A percentile compares a stretch with the other conserved stretches of the same genome.
phyloP scores from a whole-genome alignment of 202 grass and related monocot species.

The Panicum hallii region DNA sequence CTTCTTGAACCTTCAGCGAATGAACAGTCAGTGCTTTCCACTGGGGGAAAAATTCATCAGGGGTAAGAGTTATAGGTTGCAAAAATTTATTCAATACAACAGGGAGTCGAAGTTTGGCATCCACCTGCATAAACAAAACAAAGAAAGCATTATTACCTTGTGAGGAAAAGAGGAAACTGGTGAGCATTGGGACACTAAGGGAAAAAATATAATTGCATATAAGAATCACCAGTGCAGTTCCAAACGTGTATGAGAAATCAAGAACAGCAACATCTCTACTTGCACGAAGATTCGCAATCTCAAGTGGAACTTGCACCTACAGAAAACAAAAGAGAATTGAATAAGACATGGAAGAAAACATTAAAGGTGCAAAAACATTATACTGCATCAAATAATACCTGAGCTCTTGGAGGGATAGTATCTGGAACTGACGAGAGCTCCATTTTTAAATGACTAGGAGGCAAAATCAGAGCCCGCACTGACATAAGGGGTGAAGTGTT shows the following conservation, averaged over 20 bases:
- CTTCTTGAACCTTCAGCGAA: conserved; percentile 95
- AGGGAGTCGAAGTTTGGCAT: conserved; percentile 82
- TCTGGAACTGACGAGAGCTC: conserved; percentile 87
- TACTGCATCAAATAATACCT: conserved; percentile 59
- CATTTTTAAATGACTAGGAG: conserved; percentile 86
- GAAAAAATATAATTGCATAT: conserved; percentile 34
- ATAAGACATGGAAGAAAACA: conserved; percentile 11
- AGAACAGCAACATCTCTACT: conserved; percentile 98
- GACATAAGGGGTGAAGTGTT: conserved; percentile 78
- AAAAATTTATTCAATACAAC: conserved; percentile 92
- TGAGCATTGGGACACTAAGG: conserved; percentile 3
- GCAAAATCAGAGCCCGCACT: conserved; percentile 74
- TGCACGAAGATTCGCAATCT: conserved; percentile 84
- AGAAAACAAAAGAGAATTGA: conserved; percentile 41
- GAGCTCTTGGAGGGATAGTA: conserved; percentile 96
- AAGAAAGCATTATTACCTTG: conserved; percentile 36
- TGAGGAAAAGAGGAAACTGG: conserved; percentile 15
- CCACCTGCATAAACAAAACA: conserved; percentile 67
- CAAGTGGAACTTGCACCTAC: conserved; percentile 97
- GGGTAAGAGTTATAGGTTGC: conserved; percentile 77
- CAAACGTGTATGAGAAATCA: conserved; percentile 97
- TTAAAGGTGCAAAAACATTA: conserved; percentile 26
- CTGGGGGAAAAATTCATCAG: conserved; percentile 95
- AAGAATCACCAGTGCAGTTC: conserved; percentile 62
- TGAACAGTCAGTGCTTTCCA: conserved; percentile 92